Base-by-base conservation (phyloP, 2,329 filamentous ascomycete genomes). In the Graphilbum sp. region DNA sequence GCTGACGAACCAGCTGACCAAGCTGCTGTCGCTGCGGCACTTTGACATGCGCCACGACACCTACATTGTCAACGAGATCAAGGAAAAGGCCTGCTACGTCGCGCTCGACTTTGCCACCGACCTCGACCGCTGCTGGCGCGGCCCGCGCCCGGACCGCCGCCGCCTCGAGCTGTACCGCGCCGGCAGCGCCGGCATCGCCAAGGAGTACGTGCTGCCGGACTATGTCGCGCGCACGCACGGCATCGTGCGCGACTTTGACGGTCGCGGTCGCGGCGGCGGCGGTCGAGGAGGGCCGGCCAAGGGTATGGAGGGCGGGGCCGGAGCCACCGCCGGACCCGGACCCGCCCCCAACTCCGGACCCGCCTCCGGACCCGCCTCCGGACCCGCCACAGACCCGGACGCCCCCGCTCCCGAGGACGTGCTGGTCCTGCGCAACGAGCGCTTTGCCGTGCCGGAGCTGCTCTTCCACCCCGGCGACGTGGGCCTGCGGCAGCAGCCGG, bases 31-130 rank as follows among this genome's bases (percentile, higher is more conserved):
- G 1, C 68, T 92, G 13, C 79, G 90, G 7, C 86, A 95, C 52
- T 94, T 92, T 57, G 88, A 95, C 54, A 87, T 98, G 75, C 76
- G 90, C 44, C 87, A 93, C 55, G 90, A 98, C 50, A 79, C 82
- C 1, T 79, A 92, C 55, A 79, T 96, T 36, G 85, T 95, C 54
- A 94, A 94, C 50, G 83, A 95, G 55, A 87, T 96, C 57, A 98
- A 98, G 53, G 90, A 98, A 54, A 69, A 79, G 5, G 76, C 81
- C 1, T 93, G 84, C 53, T 96, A 81, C 49, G 76, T 95, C 11
- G 80, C 81, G 3, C 61, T 72, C 1, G 75, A 92, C 51, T 95
- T 96, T 55, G 63, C 66, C 20, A 52, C 55, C 7, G 84, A 95
- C 48, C 69, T 98, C 27, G 87, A 96, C 45, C 69, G 67, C 45